A percentile compares a stretch with the other conserved stretches of the same genome.
Evolutionary conservation across 352 stramenopile species (phyloP).

Genomic region (Phytophthora quininea): DNA sequence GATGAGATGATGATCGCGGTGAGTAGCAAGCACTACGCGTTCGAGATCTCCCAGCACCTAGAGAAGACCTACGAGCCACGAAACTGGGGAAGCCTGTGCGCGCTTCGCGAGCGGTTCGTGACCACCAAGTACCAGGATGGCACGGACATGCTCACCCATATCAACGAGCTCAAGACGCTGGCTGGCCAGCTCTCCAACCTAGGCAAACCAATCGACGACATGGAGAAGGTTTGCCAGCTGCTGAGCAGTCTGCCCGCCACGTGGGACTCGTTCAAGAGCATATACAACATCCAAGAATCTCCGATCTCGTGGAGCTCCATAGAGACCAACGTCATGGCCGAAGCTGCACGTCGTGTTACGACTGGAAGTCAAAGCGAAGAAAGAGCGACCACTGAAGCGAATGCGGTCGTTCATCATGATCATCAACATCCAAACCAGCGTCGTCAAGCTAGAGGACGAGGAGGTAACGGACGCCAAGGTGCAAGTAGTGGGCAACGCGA

Average conservation of each 20-base stretch:
- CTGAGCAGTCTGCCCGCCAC: constrained; percentile 1
- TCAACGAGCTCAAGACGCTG: constrained; percentile 6
- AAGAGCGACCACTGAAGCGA: constrained; percentile 1
- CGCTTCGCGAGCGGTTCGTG: constrained; percentile 11
- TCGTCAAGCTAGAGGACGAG: neutral
- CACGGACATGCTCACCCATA: constrained; percentile 5
- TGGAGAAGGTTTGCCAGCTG: constrained; percentile 9
- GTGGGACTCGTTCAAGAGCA: constrained; percentile 15
- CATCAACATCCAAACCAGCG: neutral
- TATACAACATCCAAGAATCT: constrained; percentile 20
- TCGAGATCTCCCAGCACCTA: constrained; percentile 13
- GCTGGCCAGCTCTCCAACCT: neutral
- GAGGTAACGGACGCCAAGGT: neutral
- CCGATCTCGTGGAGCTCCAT: constrained; percentile 9
- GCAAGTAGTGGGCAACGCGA: neutral
- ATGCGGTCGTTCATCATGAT: constrained; percentile 3
- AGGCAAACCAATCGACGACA: constrained; percentile 6
- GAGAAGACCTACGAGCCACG: constrained; percentile 14
- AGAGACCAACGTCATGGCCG: constrained; percentile 8
- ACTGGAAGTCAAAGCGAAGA: neutral
- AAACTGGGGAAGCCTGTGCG: constrained; percentile 15
- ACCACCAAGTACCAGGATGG: constrained; percentile 11
- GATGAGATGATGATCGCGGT: constrained; percentile 14
- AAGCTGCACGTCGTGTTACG: neutral
- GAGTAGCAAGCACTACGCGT: constrained; percentile 4